Evolutionary conservation across 2,329 filamentous ascomycete species (phyloP), one percentile per base, ranked within the genome.

Genomic region (Fusarium sp.): DNA sequence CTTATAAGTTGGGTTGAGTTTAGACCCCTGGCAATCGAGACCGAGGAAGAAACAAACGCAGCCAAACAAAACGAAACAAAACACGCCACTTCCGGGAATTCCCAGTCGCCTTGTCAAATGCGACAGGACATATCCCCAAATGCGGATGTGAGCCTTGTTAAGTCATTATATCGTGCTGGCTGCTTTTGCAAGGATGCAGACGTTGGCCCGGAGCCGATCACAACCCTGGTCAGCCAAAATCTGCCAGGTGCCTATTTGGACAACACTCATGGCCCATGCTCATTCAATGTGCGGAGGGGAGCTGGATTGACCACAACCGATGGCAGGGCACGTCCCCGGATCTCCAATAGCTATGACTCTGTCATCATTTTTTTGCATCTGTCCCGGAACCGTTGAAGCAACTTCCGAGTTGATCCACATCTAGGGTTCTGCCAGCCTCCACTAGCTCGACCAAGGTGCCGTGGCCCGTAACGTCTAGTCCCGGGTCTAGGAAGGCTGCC

Each of bases 391-490:
- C 57, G 44, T 77, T 71, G 54, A 83, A 77, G 24, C 70, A 57
- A 30, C 68, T 68, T 39, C 67, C 77, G 41, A 86, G 78, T 50
- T 84, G 81, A 36, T 75, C 74, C 58, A 79, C 79, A 31, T 75
- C 75, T 57, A 86, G 73, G 53, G 70, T 67, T 35, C 65, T 68
- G 28, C 79, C 77, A 8, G 72, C 74, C 71, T 85, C 83, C 16
- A 89, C 85, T 48, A 88, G 75, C 36, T 78, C 72, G 20, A 87
- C 79, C 38, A 89, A 73, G 59, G 73, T 81, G 70, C 80, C 78
- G 75, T 89, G 83, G 12, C 78, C 78, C 35, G 79, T 74, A 53
- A 85, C 77, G 56, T 82, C 78, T 16, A 83, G 59, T 24, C 74
- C 76, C 24, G 72, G 66, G 42, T 78, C 78, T 8, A 87, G 79